Evolutionary conservation across 805 yeast genomes (phyloP).

Genomic region (Blastobotrys parvus): DNA sequence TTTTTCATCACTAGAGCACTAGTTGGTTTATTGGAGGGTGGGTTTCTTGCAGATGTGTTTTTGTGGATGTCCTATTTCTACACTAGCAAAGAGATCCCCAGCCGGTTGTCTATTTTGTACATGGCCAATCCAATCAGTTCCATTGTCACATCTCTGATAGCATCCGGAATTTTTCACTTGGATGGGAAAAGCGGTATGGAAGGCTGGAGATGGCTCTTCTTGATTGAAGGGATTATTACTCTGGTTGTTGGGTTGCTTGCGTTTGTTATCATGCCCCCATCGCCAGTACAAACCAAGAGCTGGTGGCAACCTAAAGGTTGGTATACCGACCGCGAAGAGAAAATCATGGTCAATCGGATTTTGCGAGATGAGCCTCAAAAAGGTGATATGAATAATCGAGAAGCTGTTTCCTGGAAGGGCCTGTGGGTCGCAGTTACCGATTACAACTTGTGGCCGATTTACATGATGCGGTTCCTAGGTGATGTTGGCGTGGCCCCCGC

Average conservation of each 20-base stretch:
- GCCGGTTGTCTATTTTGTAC: slow-evolving; percentile 50
- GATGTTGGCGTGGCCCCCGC: slow-evolving; percentile 33
- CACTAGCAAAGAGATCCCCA: slow-evolving; percentile 46
- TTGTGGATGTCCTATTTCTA: slow-evolving; percentile 58
- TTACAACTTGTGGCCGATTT: slow-evolving; percentile 49
- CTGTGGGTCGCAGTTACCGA: slow-evolving; percentile 37
- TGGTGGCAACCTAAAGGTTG: slow-evolving; percentile 40
- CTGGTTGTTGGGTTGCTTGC: slow-evolving; percentile 39
- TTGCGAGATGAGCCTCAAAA: slow-evolving; percentile 54
- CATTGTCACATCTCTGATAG: slow-evolving; percentile 37
- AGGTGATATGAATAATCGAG: slow-evolving; percentile 57
- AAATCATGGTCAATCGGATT: slow-evolving; percentile 47
- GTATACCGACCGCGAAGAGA: slow-evolving; percentile 48
- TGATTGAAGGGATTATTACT: slow-evolving; percentile 51
- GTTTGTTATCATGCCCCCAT: slow-evolving; percentile 43
- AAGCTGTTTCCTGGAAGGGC: slow-evolving; percentile 37
- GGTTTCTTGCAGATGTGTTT: slow-evolving; percentile 52
- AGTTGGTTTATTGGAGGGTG: slow-evolving; percentile 52
- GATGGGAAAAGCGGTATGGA: slow-evolving; percentile 34
- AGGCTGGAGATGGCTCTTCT: slow-evolving; percentile 58
- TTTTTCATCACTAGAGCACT: slow-evolving; percentile 44
- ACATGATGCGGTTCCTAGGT: slow-evolving; percentile 38
- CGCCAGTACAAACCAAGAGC: slow-evolving; percentile 42
- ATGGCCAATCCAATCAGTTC: slow-evolving; percentile 40
- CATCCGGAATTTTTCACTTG: slow-evolving; percentile 44